Conservation (phyloP, 2,329 filamentous ascomycete species). For the Alternaria panax region DNA sequence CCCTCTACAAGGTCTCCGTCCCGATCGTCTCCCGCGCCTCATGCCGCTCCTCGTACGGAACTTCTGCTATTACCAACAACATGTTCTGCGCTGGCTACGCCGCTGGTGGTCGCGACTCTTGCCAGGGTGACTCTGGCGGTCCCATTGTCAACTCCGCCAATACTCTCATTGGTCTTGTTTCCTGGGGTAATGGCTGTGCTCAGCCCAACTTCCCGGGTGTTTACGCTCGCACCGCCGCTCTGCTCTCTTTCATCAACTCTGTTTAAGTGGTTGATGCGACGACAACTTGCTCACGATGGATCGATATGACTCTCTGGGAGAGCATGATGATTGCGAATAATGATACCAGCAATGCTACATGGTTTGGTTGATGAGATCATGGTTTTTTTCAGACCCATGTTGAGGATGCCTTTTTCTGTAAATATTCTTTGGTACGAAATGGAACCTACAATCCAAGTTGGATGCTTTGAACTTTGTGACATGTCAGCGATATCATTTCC, state of each 20-base stretch:
- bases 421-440: constrained; percentile 1
- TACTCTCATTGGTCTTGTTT: constrained; percentile 16
- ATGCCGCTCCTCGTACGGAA: constrained; percentile 31
- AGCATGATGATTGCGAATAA: not conserved
- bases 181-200: constrained; percentile 31
- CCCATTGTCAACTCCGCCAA: constrained; percentile 29
- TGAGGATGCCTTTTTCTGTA: not conserved
- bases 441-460: not conserved
- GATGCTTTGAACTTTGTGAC: not conserved
- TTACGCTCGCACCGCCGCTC: constrained; percentile 28
- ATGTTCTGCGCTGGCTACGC: constrained; percentile 40
- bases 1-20: constrained; percentile 39
- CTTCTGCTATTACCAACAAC: constrained; percentile 28
- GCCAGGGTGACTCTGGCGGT: constrained; percentile 44
- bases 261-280: constrained; percentile 8
- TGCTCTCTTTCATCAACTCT: constrained; percentile 33
- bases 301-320: not conserved
- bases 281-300: not conserved
- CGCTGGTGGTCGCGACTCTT: constrained; percentile 41
- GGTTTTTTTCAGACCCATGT: not conserved
- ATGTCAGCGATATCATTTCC: not conserved
- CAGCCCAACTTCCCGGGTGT: constrained; percentile 33
- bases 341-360: not conserved
- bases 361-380: not conserved
- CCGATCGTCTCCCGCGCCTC: constrained; percentile 36